Percentiles rank a stretch among this genome's conserved stretches.
phyloP scores from a whole-genome alignment of 2,329 filamentous ascomycete species.

The Aspergillus flavus region DNA sequence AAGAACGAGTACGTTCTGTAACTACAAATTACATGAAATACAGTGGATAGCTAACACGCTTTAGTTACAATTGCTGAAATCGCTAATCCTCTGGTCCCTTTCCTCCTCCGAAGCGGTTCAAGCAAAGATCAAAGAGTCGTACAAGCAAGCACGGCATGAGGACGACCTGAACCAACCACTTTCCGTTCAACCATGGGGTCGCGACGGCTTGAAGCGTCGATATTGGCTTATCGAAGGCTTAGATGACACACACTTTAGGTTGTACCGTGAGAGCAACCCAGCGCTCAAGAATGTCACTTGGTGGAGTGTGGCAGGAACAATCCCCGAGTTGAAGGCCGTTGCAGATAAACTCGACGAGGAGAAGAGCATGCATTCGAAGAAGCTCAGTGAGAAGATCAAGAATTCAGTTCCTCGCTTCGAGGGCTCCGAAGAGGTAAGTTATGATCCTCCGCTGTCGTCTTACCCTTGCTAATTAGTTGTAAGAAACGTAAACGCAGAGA shows the following conservation, averaged over 20 bases:
- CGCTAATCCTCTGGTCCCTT: constrained; percentile 84
- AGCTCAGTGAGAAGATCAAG: constrained; percentile 74
- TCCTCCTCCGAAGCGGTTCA: constrained; percentile 84
- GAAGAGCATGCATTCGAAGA: constrained; percentile 77
- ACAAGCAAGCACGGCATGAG: constrained; percentile 83
- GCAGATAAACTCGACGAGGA: constrained; percentile 78
- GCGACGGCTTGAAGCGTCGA: constrained; percentile 84
- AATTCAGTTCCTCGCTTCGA: constrained; percentile 87
- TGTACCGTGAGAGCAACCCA: constrained; percentile 92
- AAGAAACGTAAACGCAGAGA: constrained; percentile 92
- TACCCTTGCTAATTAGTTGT: constrained; percentile 17
- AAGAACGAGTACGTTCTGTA: constrained; percentile 69
- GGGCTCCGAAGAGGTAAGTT: constrained; percentile 79
- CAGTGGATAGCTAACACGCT: constrained; percentile 14
- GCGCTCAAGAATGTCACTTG: constrained; percentile 76
- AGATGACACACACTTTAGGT: constrained; percentile 89
- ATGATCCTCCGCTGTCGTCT: background rate
- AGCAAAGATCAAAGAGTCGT: constrained; percentile 78
- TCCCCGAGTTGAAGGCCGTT: constrained; percentile 78
- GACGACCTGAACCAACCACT: constrained; percentile 80
- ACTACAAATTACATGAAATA: background rate
- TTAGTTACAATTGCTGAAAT: constrained; percentile 80
- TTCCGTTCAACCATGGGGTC: constrained; percentile 87
- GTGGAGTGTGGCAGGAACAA: constrained; percentile 89
- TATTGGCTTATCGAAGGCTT: constrained; percentile 94